Evolutionary conservation across 1,284 basidiomycete species (phyloP).

Genomic region (Leucoagaricus sp.): DNA sequence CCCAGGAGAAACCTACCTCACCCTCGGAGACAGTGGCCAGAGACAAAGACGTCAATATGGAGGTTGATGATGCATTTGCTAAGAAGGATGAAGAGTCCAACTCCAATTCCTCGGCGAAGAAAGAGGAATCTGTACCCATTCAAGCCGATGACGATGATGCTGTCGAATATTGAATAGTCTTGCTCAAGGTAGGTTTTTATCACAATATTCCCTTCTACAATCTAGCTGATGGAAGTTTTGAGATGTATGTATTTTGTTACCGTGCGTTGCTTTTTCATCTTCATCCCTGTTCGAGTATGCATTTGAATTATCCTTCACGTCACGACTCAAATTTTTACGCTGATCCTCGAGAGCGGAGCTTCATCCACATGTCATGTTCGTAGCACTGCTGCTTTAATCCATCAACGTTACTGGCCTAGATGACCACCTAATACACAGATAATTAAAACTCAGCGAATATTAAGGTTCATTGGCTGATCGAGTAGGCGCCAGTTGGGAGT

Average conservation of each 20-base stretch:
- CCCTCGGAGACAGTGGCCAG: not conserved
- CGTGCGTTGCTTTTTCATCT: slow-evolving; percentile 13
- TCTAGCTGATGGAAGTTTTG: not conserved
- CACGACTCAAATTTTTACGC: not conserved
- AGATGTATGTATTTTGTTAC: slow-evolving; percentile 11
- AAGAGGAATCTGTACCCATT: slow-evolving; percentile 46
- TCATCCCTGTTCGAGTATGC: slow-evolving; percentile 1
- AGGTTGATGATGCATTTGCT: slow-evolving; percentile 37
- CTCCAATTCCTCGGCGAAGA: slow-evolving; percentile 37
- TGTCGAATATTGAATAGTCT: slow-evolving; percentile 39
- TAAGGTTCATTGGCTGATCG: too few species aligned
- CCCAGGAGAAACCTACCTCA: slow-evolving; percentile 13
- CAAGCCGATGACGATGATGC: slow-evolving; percentile 46
- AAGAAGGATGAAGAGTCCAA: slow-evolving; percentile 38
- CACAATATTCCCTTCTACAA: not conserved
- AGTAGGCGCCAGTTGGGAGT: too few species aligned
- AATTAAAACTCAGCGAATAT: too few species aligned
- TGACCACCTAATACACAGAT: not conserved
- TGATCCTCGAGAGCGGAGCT: not conserved
- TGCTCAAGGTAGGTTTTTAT: slow-evolving; percentile 4
- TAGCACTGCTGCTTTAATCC: slow-evolving; percentile 2
- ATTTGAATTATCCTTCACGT: not conserved
- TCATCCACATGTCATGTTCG: not conserved
- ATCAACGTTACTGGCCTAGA: not conserved
- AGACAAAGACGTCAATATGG: slow-evolving; percentile 40